Base-by-base conservation (phyloP, 2,329 filamentous ascomycete genomes). In the Pleurostoma richardsiae region DNA sequence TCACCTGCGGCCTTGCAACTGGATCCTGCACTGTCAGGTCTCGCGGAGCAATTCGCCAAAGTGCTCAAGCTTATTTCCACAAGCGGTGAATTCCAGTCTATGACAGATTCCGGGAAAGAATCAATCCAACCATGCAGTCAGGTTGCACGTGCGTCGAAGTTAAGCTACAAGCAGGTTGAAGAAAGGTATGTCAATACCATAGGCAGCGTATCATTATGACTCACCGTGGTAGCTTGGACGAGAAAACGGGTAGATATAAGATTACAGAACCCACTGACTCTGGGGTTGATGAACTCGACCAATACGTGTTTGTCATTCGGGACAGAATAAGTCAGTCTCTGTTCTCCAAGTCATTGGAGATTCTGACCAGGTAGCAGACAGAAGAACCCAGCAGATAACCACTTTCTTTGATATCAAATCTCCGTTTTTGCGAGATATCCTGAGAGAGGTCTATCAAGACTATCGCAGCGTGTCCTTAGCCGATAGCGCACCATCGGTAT, bases 261-360 rank as follows among this genome's bases (percentile, higher is more conserved):
- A 36, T 52, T 42, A 31, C 40, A 39, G 47, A 52, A 48, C n/a
- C 26, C 10, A 27, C 30, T 4, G 39, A 40, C 27, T 40, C 41
- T 27, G 31, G 27, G 10, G 29, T 44, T 30, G 38, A 43, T 41
- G 26, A 43, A 7, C 33, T 53, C 29, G 50, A 50, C 38, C 41
- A 40, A 52, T 52, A 53, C 36, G 41, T 53, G 30, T 53, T 53
- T 42, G 30, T 53, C 39, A 41, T 47, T 49, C 44, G 44, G 29
- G 36, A 39, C n/a, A 28, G 47, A 29, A 41, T 49, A 26, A 42
- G 49, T 53, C 29, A 11, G 50, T 52, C 44, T 48, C 6, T 48
- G 30, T 28, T 36, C 47, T 40, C 49, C 43, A 53, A 45, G 46
- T 44, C 43, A 40, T 44, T 36, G 26, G 19, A 33, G n/a, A 36